A percentile compares a stretch with the other conserved stretches of the same genome.
phyloP scores from a whole-genome alignment of 2,329 filamentous ascomycete genomes.

The Ophiosphaerella narmari region DNA sequence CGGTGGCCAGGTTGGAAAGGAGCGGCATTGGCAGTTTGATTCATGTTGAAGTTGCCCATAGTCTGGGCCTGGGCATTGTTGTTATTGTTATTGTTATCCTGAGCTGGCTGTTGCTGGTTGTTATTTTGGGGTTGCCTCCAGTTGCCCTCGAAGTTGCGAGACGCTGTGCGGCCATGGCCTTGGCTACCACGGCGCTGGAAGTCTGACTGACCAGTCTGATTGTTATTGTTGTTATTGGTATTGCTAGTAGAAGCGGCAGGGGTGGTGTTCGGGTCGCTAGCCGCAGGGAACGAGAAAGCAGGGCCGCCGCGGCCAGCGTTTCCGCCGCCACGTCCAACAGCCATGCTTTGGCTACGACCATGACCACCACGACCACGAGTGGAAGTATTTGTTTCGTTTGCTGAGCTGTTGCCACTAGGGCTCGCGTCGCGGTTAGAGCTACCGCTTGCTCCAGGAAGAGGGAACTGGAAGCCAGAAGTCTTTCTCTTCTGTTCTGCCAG shows the following conservation, averaged over 20 bases:
- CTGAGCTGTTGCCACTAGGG: slow-evolving; percentile 53
- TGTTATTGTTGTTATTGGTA: slow-evolving; percentile 38
- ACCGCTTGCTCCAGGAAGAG: slow-evolving; percentile 70
- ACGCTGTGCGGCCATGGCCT: slow-evolving; percentile 80
- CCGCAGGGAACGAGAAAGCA: slow-evolving; percentile 71
- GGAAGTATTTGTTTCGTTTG: slow-evolving; percentile 34
- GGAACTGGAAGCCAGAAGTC: slow-evolving; percentile 93
- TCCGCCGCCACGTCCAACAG: slow-evolving; percentile 70
- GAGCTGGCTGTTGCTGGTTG: slow-evolving; percentile 53
- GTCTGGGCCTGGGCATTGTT: slow-evolving; percentile 47
- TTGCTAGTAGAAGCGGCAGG: not conserved
- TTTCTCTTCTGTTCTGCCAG: slow-evolving; percentile 95
- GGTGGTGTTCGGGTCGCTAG: slow-evolving; percentile 52
- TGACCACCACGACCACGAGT: slow-evolving; percentile 60
- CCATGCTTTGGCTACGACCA: slow-evolving; percentile 88
- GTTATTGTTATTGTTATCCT: slow-evolving; percentile 28
- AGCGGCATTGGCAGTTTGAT: slow-evolving; percentile 70
- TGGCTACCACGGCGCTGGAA: slow-evolving; percentile 77
- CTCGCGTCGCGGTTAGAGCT: slow-evolving; percentile 60
- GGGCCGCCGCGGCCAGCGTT: slow-evolving; percentile 67
- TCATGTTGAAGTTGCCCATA: slow-evolving; percentile 69
- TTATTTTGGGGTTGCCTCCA: slow-evolving; percentile 81
- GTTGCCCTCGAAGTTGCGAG: slow-evolving; percentile 96
- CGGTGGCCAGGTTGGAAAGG: slow-evolving; percentile 94
- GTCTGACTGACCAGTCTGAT: slow-evolving; percentile 58